These are phyloP conservation scores for Xanthoconium stramineum DNA, from an alignment of 768 basidiomycete genomes.

Conservation along the genomic window DNA sequence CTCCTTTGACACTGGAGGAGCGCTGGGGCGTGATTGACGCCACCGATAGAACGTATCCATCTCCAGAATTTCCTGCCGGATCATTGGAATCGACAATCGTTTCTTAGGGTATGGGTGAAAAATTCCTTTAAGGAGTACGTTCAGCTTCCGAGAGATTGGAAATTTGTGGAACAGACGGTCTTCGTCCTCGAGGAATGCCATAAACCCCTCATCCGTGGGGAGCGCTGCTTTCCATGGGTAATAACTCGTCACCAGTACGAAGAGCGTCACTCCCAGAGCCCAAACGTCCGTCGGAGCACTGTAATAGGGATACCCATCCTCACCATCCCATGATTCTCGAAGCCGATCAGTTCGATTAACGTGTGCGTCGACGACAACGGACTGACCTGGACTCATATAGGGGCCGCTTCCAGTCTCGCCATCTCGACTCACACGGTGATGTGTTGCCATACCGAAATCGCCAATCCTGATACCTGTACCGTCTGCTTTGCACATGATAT, in stretches of 20 bases:
- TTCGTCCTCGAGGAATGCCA: not conserved
- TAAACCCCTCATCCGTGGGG: not conserved
- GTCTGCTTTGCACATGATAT: not conserved
- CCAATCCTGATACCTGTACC: not conserved
- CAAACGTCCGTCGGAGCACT: constrained; percentile 49
- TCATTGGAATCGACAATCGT: not conserved
- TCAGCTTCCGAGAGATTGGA: constrained; percentile 7
- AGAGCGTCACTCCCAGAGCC: constrained; percentile 77
- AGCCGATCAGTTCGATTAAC: not conserved
- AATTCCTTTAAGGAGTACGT: not conserved
- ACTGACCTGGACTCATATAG: constrained; percentile 3
- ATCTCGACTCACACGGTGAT: not conserved
- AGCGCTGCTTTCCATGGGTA: constrained; percentile 3
- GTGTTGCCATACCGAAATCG: not conserved
- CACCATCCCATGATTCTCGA: constrained; percentile 54
- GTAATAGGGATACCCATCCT: constrained; percentile 25
- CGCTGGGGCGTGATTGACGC: not conserved
- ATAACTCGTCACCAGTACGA: constrained; percentile 68
- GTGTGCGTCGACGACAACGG: not conserved
- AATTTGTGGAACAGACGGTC: constrained; percentile 1
- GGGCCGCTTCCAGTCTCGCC: not conserved
- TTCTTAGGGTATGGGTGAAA: not conserved
- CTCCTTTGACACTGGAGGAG: not conserved
- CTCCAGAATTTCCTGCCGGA: not conserved
- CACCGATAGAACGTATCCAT: not conserved